Percentiles rank a stretch among this genome's conserved stretches.
Evolutionary conservation across 2,329 filamentous ascomycete species (phyloP).

Genomic region (Fusarium drepaniforme): DNA sequence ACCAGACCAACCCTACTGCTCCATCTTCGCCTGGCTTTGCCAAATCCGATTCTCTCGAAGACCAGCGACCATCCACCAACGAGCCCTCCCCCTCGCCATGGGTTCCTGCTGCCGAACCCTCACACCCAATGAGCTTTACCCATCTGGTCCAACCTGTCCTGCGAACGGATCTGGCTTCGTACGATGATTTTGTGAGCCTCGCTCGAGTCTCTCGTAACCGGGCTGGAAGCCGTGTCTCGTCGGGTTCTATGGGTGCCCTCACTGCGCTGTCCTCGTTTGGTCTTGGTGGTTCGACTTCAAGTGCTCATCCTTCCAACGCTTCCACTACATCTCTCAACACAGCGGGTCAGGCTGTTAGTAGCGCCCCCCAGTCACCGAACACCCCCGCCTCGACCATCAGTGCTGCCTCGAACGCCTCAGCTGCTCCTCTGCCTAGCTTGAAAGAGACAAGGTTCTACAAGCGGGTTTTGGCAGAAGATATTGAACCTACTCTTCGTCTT

Average conservation of each 20-base stretch:
- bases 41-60: constrained; percentile 72
- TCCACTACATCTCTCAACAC: constrained; percentile 71
- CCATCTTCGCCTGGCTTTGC: constrained; percentile 85
- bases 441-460: constrained; percentile 97
- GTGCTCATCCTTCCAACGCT: constrained; percentile 65
- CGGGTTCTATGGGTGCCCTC: constrained; percentile 72
- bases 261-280: constrained; percentile 56
- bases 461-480: constrained; percentile 86
- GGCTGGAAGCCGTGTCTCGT: constrained; percentile 75
- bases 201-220: constrained; percentile 75
- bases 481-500: constrained; percentile 92
- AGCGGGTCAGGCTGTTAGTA: constrained; percentile 60
- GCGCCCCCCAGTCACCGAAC: constrained; percentile 69
- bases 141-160: constrained; percentile 87
- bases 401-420: constrained; percentile 53
- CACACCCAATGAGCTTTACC: constrained; percentile 78
- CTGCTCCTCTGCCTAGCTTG: constrained; percentile 67
- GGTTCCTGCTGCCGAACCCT: constrained; percentile 54
- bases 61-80: constrained; percentile 51
- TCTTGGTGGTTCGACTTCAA: constrained; percentile 60
- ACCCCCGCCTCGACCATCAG: constrained; percentile 67
- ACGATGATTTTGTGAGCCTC: constrained; percentile 86
- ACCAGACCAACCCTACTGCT: constrained; percentile 77
- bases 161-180: constrained; percentile 83
- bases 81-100: constrained; percentile 50